These are phyloP conservation scores for Puya raimondii DNA, from an alignment of 176 grass and related monocot genomes.

Conservation along the genomic window DNA sequence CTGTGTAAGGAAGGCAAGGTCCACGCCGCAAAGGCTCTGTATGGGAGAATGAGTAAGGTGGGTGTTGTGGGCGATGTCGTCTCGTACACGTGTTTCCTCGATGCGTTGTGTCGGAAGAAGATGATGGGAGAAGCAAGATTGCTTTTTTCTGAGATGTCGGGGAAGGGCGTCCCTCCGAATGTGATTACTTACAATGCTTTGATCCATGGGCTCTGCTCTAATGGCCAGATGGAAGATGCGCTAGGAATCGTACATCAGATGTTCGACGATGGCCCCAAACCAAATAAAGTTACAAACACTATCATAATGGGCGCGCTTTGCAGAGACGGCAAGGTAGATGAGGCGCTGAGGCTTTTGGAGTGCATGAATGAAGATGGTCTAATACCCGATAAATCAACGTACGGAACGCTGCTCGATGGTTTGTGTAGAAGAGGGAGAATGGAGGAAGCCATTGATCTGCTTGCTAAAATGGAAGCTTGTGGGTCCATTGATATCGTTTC, in stretches of 20 bases:
- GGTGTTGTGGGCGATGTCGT: slow-evolving; percentile 11
- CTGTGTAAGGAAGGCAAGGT: slow-evolving; percentile 5
- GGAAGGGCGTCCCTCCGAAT: slow-evolving; percentile 6
- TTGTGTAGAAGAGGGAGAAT: slow-evolving; percentile 5
- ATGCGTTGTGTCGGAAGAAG: slow-evolving; percentile 2
- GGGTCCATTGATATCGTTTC: slow-evolving; percentile 6
- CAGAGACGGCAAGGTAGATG: not conserved
- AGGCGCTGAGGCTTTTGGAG: slow-evolving; percentile 7
- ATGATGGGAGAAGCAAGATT: slow-evolving; percentile 2
- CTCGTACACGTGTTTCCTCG: slow-evolving; percentile 7
- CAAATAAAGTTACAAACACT: not conserved
- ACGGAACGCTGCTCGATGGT: not conserved
- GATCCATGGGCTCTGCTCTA: slow-evolving; percentile 1
- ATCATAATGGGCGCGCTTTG: not conserved
- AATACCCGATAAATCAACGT: not conserved
- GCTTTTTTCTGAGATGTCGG: slow-evolving; percentile 15
- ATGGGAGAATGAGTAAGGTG: slow-evolving; percentile 8
- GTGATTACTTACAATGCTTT: slow-evolving; percentile 11
- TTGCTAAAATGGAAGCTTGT: not conserved
- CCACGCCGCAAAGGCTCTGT: not conserved
- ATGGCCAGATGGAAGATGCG: not conserved
- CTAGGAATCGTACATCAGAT: slow-evolving; percentile 1
- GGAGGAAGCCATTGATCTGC: not conserved
- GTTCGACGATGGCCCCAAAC: not conserved
- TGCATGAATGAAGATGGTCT: not conserved